A percentile compares a stretch with the other conserved stretches of the same genome.
Conservation (phyloP, 768 basidiomycete species). For the Tricholoma hemisulphureum region DNA sequence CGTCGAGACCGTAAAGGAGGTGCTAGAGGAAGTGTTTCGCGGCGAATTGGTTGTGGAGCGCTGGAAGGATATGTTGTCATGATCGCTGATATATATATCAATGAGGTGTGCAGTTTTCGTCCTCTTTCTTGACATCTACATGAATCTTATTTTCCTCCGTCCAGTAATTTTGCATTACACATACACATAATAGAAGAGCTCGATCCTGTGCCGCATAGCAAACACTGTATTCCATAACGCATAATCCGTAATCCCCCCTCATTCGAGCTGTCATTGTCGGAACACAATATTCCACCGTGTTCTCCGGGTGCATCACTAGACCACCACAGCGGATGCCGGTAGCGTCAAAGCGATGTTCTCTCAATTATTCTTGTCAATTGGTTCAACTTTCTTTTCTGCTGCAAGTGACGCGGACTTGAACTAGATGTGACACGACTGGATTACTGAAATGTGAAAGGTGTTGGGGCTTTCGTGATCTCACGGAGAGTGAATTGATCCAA, state of each 20-base stretch:
- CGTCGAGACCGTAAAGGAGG: constrained; percentile 90
- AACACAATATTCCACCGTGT: too few species aligned
- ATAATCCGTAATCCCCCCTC: constrained; percentile 2
- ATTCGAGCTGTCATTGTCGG: background rate
- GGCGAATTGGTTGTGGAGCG: constrained; percentile 55
- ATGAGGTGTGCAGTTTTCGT: constrained; percentile 6
- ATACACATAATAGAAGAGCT: constrained; percentile 12
- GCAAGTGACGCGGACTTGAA: too few species aligned
- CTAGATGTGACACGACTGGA: too few species aligned
- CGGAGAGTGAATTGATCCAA: too few species aligned
- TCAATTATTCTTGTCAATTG: too few species aligned
- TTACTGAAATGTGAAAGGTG: too few species aligned
- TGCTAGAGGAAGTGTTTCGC: constrained; percentile 82
- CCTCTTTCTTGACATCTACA: background rate
- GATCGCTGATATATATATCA: constrained; percentile 4
- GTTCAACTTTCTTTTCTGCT: too few species aligned
- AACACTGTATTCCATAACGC: constrained; percentile 18
- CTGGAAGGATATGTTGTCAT: constrained; percentile 58
- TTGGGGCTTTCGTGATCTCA: too few species aligned
- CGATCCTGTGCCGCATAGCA: constrained; percentile 8
- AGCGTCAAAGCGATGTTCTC: too few species aligned
- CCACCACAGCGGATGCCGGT: too few species aligned
- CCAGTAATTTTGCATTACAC: constrained; percentile 1
- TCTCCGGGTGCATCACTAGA: too few species aligned
- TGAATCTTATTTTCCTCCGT: background rate